Base-by-base conservation (phyloP, 2,329 filamentous ascomycete species). In the Sporothrix globosa region DNA sequence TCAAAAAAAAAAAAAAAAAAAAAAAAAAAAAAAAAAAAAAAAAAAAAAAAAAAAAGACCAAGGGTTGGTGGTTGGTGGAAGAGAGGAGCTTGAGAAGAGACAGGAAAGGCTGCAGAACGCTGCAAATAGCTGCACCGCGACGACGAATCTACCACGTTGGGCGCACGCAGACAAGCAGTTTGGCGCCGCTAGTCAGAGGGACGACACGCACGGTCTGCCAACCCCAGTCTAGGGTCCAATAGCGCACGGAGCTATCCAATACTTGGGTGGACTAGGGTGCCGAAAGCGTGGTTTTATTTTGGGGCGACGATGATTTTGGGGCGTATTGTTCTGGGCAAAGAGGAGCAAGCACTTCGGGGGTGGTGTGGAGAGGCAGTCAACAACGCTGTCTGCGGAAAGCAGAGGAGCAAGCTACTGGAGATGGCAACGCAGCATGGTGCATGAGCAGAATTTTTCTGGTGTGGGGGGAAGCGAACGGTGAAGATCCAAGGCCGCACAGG, bases 201-300 rank as follows among this genome's bases (percentile, higher is more conserved):
- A 21, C 19, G 44, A 65, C 61, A 34, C 21, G 61, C 61, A 50
- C 61, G 61, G 61, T 44, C 61, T 48, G 44, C 61, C 30, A 6
- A 24, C 30, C 56, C 54, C 14, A 68, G 67, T 44, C 68, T 66
- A 72, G 68, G 58, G 63, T 46, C 69, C 71, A 71, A 73, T 73
- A 71, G 67, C 54, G 72, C 71, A 63, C 53, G 41, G n/a, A 65
- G 41, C 58, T 44, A 70, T 56, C 48, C 65, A 68, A 68, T 70
- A 67, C 69, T 72, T 58, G 30, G 61, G 69, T 58, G 30, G 54
- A 65, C 63, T 69, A 65, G 65, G 27, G 46, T 27, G 41, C 34
- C 34, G 41, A 13, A 34, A n/a, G 53, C 41, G 54, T 68, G 52
- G 66, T 27, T 50, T 60, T 68, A 54, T 67, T 53, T 54, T 66